Evolutionary conservation across 75 land plant species (phyloP).

Genomic region (Sequoia sempervirens): DNA sequence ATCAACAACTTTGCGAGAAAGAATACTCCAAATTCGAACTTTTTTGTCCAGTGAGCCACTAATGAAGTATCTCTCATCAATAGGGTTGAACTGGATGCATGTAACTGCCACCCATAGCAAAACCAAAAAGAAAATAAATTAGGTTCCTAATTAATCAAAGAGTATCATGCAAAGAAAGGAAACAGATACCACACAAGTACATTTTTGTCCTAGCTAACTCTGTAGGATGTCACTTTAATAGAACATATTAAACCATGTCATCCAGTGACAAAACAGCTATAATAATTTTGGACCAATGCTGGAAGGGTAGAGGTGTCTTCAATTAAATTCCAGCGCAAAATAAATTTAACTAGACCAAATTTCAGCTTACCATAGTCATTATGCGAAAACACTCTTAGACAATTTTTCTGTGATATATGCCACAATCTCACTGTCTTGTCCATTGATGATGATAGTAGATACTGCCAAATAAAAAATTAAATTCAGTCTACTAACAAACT

Average conservation of each 20-base stretch:
- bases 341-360: not conserved
- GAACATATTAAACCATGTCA: not conserved
- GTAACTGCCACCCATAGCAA: slow-evolving; percentile 51
- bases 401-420: slow-evolving; percentile 61
- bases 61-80: slow-evolving; percentile 83
- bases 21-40: slow-evolving; percentile 88
- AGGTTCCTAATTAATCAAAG: not conserved
- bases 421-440: slow-evolving; percentile 97
- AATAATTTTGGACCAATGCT: not conserved
- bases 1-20: slow-evolving; percentile 72
- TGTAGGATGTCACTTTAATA: not conserved
- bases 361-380: slow-evolving; percentile 82
- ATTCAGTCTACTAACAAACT: not conserved
- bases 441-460: slow-evolving; percentile 92
- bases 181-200: not conserved
- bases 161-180: not conserved
- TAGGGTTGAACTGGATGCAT: slow-evolving; percentile 89
- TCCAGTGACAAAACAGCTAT: not conserved
- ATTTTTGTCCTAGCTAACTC: not conserved
- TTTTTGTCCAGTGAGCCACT: slow-evolving; percentile 95
- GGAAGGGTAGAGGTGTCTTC: not conserved
- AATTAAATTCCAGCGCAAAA: not conserved
- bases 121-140: not conserved
- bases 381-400: slow-evolving; percentile 83
- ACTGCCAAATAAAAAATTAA: slow-evolving; percentile 27